Evolutionary conservation across 2,329 filamentous ascomycete species (phyloP).

Genomic region (Ceratocystis variospora): DNA sequence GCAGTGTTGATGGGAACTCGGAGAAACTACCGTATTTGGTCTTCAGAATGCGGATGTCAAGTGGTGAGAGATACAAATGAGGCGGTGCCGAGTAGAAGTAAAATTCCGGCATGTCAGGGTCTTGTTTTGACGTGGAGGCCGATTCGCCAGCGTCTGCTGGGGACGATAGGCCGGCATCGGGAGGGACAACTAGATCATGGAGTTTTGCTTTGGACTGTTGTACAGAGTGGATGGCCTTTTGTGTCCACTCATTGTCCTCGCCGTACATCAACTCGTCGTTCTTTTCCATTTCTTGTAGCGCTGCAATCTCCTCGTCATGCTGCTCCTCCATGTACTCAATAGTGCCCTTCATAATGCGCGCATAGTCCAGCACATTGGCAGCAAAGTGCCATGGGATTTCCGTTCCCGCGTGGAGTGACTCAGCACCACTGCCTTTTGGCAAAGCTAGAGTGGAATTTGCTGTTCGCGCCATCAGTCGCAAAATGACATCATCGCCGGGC

Average conservation of each 20-base stretch:
- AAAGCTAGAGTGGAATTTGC: constrained; percentile 74
- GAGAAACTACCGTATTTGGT: constrained; percentile 74
- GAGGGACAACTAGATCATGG: constrained; percentile 19
- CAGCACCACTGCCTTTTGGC: constrained; percentile 59
- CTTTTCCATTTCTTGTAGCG: constrained; percentile 61
- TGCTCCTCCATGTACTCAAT: constrained; percentile 74
- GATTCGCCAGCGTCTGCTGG: not conserved
- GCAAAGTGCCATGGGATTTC: constrained; percentile 92
- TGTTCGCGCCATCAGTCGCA: constrained; percentile 71
- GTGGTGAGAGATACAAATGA: constrained; percentile 76
- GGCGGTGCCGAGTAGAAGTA: constrained; percentile 80
- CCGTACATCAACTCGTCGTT: constrained; percentile 87
- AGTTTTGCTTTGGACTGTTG: constrained; percentile 63
- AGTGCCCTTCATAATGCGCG: constrained; percentile 87
- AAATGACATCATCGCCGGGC: constrained; percentile 76
- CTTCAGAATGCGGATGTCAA: constrained; percentile 87
- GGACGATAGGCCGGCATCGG: not conserved
- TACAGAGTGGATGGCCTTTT: constrained; percentile 65
- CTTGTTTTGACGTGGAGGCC: not conserved
- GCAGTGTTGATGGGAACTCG: constrained; percentile 68
- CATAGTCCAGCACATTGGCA: constrained; percentile 87
- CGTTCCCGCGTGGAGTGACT: constrained; percentile 53
- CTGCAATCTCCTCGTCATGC: constrained; percentile 63
- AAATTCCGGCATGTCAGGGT: constrained; percentile 11
- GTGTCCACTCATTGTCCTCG: constrained; percentile 85